phyloP scores from a whole-genome alignment of 2,329 filamentous ascomycete species.

The Botrytis aclada region DNA sequence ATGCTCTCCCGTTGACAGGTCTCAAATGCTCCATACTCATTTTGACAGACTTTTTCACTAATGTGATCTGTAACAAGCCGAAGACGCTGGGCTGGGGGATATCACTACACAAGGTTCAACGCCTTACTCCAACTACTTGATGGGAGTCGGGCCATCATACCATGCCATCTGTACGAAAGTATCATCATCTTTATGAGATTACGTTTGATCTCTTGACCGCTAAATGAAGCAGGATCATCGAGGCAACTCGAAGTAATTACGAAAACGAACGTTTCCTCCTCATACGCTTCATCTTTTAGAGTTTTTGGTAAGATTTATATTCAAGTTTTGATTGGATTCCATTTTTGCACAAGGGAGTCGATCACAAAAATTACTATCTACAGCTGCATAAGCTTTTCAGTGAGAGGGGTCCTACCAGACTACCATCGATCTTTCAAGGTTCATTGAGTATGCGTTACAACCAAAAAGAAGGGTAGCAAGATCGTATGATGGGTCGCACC shows the following conservation, averaged over 20 bases:
- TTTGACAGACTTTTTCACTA: background rate
- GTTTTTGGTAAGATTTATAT: background rate
- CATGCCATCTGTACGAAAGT: background rate
- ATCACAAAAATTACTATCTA: background rate
- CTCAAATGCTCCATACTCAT: conserved; percentile 6
- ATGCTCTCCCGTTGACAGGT: background rate
- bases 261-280: background rate
- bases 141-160: background rate
- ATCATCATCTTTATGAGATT: conserved; percentile 9
- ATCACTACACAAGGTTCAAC: background rate
- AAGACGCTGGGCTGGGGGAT: background rate
- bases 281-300: background rate
- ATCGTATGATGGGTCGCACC: conserved; percentile 6
- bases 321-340: background rate
- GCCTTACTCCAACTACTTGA: background rate
- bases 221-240: background rate
- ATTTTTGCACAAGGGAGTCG: background rate
- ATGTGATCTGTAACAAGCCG: background rate
- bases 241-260: background rate
- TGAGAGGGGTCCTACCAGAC: background rate
- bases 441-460: background rate
- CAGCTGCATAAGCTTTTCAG: background rate
- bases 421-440: conserved; percentile 10
- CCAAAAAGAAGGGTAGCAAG: background rate
- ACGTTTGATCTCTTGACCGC: conserved; percentile 3